Conservation (phyloP, 2,329 filamentous ascomycete species). For the Knoxdaviesia proteae region DNA sequence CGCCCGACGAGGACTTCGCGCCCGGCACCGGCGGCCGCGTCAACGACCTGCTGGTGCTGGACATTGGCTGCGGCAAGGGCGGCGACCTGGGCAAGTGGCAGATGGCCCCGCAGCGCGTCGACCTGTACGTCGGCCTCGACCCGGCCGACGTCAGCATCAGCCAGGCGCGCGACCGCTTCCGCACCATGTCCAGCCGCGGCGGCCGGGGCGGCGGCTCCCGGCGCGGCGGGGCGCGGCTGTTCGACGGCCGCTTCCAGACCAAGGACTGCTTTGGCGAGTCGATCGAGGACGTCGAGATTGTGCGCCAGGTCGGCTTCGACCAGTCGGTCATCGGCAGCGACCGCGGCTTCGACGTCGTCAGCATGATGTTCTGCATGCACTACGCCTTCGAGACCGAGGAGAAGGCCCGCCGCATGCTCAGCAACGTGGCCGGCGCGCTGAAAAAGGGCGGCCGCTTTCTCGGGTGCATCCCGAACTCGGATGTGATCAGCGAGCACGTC, state of each 20-base stretch:
- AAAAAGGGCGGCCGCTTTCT: constrained; percentile 92
- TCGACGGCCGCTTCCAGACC: constrained; percentile 70
- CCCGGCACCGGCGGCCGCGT: constrained; percentile 36
- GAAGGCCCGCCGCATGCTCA: constrained; percentile 78
- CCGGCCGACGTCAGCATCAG: constrained; percentile 82
- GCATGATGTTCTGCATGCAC: constrained; percentile 99
- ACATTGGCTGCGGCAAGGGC: constrained; percentile 92
- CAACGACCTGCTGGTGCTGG: constrained; percentile 53
- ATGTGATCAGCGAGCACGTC: constrained; percentile 67
- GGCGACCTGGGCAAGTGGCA: constrained; percentile 94
- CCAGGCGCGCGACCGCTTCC: constrained; percentile 72
- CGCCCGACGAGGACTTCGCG: constrained; percentile 53
- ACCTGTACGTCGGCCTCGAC: constrained; percentile 84
- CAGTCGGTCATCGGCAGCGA: constrained; percentile 42
- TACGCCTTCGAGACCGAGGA: constrained; percentile 90
- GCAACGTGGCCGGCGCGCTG: constrained; percentile 72
- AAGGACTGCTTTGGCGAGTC: constrained; percentile 85
- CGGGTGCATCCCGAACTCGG: constrained; percentile 91
- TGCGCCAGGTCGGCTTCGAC: constrained; percentile 77
- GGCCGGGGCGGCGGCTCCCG: constrained; percentile 22
- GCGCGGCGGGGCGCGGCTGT: constrained; percentile 36
- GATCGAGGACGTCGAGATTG: constrained; percentile 60
- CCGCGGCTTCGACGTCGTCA: constrained; percentile 85
- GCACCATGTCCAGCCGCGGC: constrained; percentile 43
- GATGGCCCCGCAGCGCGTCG: constrained; percentile 73